Evolutionary conservation across 129 eudicot species (phyloP).

Genomic region (Escallonia herrerae): DNA sequence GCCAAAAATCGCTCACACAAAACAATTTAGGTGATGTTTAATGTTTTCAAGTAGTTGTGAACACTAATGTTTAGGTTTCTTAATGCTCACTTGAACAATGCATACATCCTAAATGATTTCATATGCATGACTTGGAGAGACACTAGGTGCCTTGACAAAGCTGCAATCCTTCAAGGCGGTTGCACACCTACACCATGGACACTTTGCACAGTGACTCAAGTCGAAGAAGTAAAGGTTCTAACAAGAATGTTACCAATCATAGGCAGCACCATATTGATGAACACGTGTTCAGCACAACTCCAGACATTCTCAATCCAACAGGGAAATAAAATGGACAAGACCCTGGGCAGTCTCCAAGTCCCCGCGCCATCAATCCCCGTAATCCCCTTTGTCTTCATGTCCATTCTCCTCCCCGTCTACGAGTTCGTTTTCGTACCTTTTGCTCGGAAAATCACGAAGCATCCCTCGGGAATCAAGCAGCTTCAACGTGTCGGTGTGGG

Average conservation of each 20-base stretch:
- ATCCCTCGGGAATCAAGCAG: constrained; percentile 61
- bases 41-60: too few relatives aligned
- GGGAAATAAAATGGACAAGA: constrained; percentile 42
- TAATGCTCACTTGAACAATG: not conserved
- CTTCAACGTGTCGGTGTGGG: constrained; percentile 79
- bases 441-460: constrained; percentile 50
- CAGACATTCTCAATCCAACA: constrained; percentile 75
- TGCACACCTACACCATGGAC: constrained; percentile 29
- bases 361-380: constrained; percentile 65
- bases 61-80: too few relatives aligned
- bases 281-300: constrained; percentile 78
- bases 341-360: constrained; percentile 35
- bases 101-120: not conserved
- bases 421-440: constrained; percentile 60
- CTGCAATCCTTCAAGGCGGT: constrained; percentile 41
- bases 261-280: constrained; percentile 63
- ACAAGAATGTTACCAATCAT: constrained; percentile 76
- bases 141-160: constrained; percentile 41
- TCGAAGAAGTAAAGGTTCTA: constrained; percentile 67
- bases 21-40: constrained; percentile 39
- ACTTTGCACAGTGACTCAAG: constrained; percentile 68
- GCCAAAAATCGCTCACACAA: constrained; percentile 39
- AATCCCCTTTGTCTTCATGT: constrained; percentile 63
- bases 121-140: not conserved
- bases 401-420: constrained; percentile 54